Percentiles rank a stretch among this genome's conserved stretches.
Evolutionary conservation across 805 yeast genomes (phyloP).

Genomic region (Hanseniaspora taiwanica): DNA sequence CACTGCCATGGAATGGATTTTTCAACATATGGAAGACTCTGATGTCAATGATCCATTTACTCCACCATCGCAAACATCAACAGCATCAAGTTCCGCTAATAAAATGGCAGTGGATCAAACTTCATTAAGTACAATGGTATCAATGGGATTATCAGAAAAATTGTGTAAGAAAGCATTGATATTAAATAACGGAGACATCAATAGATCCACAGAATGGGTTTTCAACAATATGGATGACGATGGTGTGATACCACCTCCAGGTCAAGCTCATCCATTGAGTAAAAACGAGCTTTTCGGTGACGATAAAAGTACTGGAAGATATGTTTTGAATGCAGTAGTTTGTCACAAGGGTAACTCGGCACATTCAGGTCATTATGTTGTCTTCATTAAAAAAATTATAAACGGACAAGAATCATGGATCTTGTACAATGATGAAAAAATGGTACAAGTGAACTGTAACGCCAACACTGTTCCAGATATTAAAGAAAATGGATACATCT

Average conservation of each 20-base stretch:
- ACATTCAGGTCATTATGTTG: slow-evolving; percentile 89
- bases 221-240: slow-evolving; percentile 71
- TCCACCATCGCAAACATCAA: slow-evolving; percentile 13
- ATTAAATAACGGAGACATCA: slow-evolving; percentile 45
- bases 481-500: slow-evolving; percentile 36
- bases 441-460: slow-evolving; percentile 43
- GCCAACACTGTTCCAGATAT: slow-evolving; percentile 30
- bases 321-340: slow-evolving; percentile 45
- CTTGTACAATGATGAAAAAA: slow-evolving; percentile 81
- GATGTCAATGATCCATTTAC: slow-evolving; percentile 56
- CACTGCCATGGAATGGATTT: slow-evolving; percentile 80
- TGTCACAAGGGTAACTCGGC: slow-evolving; percentile 86
- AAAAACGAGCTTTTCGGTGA: slow-evolving; percentile 8
- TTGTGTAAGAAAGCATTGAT: slow-evolving; percentile 64
- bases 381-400: slow-evolving; percentile 39
- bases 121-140: slow-evolving; percentile 14
- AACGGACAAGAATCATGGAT: slow-evolving; percentile 46
- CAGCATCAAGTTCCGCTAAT: background rate
- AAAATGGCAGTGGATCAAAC: slow-evolving; percentile 18
- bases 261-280: slow-evolving; percentile 8
- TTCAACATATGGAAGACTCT: slow-evolving; percentile 77
- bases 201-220: slow-evolving; percentile 83
- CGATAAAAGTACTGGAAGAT: slow-evolving; percentile 8
- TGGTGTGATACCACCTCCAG: slow-evolving; percentile 32
- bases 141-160: slow-evolving; percentile 66